Evolutionary conservation across 2,329 filamentous ascomycete genomes (phyloP), one percentile per base, ranked within the genome.

Genomic region (Phyllosticta capitalensis): DNA sequence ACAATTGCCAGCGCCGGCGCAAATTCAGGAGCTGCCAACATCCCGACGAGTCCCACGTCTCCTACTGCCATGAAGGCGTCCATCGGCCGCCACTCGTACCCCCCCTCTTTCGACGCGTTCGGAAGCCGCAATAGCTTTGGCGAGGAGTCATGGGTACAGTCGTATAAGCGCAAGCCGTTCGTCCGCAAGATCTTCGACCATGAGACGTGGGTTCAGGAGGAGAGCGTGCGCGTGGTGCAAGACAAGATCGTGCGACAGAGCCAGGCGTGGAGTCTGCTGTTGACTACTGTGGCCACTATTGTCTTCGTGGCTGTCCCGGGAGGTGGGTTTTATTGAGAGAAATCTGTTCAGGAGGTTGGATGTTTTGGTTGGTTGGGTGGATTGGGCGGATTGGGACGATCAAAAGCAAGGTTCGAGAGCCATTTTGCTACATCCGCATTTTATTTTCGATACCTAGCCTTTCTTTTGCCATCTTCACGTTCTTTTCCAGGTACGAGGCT

Each of bases 131-230:
- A 84, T 68, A 87, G 84, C 69, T 90, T 84, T 71, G 87, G 90
- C 71, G 83, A 89, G 61, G 86, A 89, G 75, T 86, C 86, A 1
- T 92, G 89, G 89, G 77, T 90, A 3, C 79, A 84, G 63, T 81
- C 79, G 67, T 92, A 92, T 69, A 75, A 85, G 71, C 84, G 83
- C 74, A 83, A 87, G 61, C 86, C 84, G 65, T 38, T 90, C 38
- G 68, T 89, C 57, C 81, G 86, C 67, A 91, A 88, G 77, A 74
- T 92, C 52, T 90, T 92, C 70, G 88, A 91, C 67, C 82, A 85
- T 58, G 83, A 89, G 72, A 80, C 88, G 45, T 90, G 87, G 87
- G 85, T 91, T 55, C 81, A 90, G 72, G 89, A 92, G 75, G 87
- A 88, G 17, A 86, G 85, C 19, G 78, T 92, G 60, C 79, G 87